These are phyloP conservation scores for Coniochaeta ligniaria DNA, from an alignment of 2,329 filamentous ascomycete species.

Conservation along the genomic window DNA sequence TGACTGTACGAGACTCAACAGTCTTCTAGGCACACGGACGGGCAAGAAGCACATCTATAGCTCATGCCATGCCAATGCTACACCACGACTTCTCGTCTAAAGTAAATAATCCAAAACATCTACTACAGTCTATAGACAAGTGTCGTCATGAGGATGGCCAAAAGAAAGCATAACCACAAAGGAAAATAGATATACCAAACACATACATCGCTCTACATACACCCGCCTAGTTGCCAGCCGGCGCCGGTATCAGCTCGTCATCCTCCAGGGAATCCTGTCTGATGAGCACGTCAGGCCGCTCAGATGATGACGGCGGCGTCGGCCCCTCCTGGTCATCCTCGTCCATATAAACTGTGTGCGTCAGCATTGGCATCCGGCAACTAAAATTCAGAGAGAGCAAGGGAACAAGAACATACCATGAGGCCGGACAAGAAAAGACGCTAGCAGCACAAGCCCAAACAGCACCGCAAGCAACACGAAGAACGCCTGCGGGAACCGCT, in stretches of 20 bases:
- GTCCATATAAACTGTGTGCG: slow-evolving; percentile 10
- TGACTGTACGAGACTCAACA: too few species aligned
- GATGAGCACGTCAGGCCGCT: neutral
- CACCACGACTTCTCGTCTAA: neutral
- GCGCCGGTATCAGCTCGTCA: neutral
- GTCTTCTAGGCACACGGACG: neutral
- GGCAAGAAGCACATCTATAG: neutral
- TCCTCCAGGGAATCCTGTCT: neutral
- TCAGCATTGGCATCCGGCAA: slow-evolving; percentile 4
- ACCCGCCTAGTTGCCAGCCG: neutral
- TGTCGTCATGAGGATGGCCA: neutral
- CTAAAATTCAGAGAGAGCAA: neutral
- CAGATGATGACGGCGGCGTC: neutral
- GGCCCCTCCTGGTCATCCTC: neutral
- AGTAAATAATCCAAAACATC: neutral
- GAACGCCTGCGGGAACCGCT: slow-evolving; percentile 69
- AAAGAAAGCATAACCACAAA: neutral
- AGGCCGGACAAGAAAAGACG: slow-evolving; percentile 65
- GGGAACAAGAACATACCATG: slow-evolving; percentile 53
- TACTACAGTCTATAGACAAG: neutral
- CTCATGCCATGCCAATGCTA: neutral
- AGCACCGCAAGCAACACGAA: slow-evolving; percentile 67
- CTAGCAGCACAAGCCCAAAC: slow-evolving; percentile 59
- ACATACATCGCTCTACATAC: neutral
- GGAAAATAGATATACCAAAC: neutral